phyloP scores from a whole-genome alignment of 164 flowering plant genomes.

The Annona squamosa region DNA sequence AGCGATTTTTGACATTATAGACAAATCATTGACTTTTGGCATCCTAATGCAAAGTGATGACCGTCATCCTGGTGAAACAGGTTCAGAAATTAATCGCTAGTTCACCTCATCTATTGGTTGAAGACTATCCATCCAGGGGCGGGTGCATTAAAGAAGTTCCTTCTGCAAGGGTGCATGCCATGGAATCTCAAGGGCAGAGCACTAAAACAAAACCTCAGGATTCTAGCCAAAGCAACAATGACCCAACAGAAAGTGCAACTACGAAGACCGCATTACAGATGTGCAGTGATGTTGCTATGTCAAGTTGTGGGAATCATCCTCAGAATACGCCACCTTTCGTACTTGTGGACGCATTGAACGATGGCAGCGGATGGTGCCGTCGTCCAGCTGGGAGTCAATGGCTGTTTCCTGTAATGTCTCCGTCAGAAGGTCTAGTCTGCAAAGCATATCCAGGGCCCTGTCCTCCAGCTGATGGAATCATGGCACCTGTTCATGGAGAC shows the following conservation, averaged over 20 bases:
- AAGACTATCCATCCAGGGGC: slow-evolving; percentile 17
- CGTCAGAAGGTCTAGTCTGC: slow-evolving; percentile 87
- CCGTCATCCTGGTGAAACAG: slow-evolving; percentile 28
- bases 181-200: slow-evolving; percentile 23
- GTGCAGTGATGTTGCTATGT: slow-evolving; percentile 19
- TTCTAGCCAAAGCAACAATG: slow-evolving; percentile 27
- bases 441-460: slow-evolving; percentile 64
- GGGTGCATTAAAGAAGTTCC: slow-evolving; percentile 24
- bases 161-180: slow-evolving; percentile 26
- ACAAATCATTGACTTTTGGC: no score
- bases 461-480: slow-evolving; percentile 43
- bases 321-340: slow-evolving; percentile 11
- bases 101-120: slow-evolving; percentile 48
- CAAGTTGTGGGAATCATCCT: slow-evolving; percentile 13
- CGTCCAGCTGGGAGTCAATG: slow-evolving; percentile 61
- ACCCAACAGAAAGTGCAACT: slow-evolving; percentile 40
- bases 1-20: no score
- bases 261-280: slow-evolving; percentile 35
- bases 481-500: slow-evolving; percentile 39
- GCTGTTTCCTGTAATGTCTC: slow-evolving; percentile 81
- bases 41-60: not conserved
- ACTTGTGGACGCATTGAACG: slow-evolving; percentile 22
- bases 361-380: slow-evolving; percentile 37
- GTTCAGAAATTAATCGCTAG: slow-evolving; percentile 69
- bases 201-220: slow-evolving; percentile 30